Evolutionary conservation across 2,329 filamentous ascomycete species (phyloP).

Genomic region (Exophiala bonariae): DNA sequence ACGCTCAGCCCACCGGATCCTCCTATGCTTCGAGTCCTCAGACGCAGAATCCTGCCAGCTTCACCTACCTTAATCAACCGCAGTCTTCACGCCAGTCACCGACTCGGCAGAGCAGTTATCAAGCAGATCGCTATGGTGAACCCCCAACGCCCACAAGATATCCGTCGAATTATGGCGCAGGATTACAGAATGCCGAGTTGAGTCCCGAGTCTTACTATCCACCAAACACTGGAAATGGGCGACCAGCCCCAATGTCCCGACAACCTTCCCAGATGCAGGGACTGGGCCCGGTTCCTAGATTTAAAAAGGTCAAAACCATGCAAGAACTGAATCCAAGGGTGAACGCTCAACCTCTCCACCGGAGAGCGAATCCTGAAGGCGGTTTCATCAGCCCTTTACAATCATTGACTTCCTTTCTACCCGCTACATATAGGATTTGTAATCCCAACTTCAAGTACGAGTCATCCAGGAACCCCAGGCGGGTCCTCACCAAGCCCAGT

Average conservation of each 20-base stretch:
- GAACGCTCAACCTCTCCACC: constrained; percentile 84
- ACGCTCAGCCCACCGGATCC: constrained; percentile 76
- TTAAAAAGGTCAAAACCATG: constrained; percentile 72
- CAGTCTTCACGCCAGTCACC: constrained; percentile 73
- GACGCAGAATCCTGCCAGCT: constrained; percentile 49
- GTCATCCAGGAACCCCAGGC: constrained; percentile 90
- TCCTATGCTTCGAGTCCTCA: constrained; percentile 70
- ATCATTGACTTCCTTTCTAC: constrained; percentile 89
- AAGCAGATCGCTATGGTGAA: constrained; percentile 33
- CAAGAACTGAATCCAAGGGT: constrained; percentile 78
- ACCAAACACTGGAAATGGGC: constrained; percentile 61
- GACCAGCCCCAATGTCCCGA: constrained; percentile 45
- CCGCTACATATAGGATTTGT: constrained; percentile 95
- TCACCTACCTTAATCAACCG: constrained; percentile 56
- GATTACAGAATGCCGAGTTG: constrained; percentile 69
- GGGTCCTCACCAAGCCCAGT: constrained; percentile 96
- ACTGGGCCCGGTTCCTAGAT: constrained; percentile 79
- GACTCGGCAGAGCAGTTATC: constrained; percentile 56
- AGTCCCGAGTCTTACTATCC: constrained; percentile 70
- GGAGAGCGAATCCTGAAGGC: constrained; percentile 91
- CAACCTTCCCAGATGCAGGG: constrained; percentile 42
- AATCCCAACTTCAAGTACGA: constrained; percentile 99
- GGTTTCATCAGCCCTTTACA: constrained; percentile 97
- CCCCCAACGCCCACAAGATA: constrained; percentile 35
- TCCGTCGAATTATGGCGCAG: constrained; percentile 68